Percentiles rank a stretch among this genome's conserved stretches.
Evolutionary conservation across 257 asterid genomes (phyloP).

Genomic region (Coffea canephora): DNA sequence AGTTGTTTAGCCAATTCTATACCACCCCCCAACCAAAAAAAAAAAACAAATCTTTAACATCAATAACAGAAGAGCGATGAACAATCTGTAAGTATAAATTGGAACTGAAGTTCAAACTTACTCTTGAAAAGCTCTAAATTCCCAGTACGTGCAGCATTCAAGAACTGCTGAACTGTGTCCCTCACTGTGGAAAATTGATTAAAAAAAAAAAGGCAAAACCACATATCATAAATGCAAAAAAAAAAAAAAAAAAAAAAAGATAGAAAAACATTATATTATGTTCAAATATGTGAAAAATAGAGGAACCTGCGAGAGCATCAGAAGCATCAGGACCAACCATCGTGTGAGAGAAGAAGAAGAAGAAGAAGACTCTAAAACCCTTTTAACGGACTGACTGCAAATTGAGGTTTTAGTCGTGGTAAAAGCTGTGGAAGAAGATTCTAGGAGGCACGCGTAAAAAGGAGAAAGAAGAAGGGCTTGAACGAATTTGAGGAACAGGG

Average conservation of each 20-base stretch:
- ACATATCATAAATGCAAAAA: not conserved
- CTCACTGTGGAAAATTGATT: slow-evolving; percentile 41
- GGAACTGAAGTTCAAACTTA: slow-evolving; percentile 28
- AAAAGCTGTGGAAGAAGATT: not conserved
- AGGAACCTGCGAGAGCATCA: slow-evolving; percentile 82
- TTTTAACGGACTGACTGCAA: not conserved
- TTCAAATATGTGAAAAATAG: not conserved
- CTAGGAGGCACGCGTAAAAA: not conserved
- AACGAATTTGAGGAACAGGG: not conserved
- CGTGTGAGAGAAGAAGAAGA: not conserved
- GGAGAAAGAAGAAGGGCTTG: not conserved
- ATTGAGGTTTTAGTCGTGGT: not conserved
- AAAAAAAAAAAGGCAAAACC: not conserved
- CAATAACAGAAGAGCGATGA: not conserved
- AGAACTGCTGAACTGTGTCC: slow-evolving; percentile 59
- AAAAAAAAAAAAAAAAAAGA: not conserved
- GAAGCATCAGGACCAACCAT: slow-evolving; percentile 68
- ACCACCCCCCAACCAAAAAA: not conserved
- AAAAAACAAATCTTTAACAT: not conserved
- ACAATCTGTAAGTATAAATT: not conserved
- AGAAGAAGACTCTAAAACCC: not conserved
- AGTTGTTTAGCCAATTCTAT: slow-evolving; percentile 63
- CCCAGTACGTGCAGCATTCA: slow-evolving; percentile 80
- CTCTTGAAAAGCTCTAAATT: slow-evolving; percentile 64
- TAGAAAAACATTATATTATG: not conserved